phyloP scores from a whole-genome alignment of 495 filamentous ascomycete genomes.

The Lindgomyces ingoldianus region DNA sequence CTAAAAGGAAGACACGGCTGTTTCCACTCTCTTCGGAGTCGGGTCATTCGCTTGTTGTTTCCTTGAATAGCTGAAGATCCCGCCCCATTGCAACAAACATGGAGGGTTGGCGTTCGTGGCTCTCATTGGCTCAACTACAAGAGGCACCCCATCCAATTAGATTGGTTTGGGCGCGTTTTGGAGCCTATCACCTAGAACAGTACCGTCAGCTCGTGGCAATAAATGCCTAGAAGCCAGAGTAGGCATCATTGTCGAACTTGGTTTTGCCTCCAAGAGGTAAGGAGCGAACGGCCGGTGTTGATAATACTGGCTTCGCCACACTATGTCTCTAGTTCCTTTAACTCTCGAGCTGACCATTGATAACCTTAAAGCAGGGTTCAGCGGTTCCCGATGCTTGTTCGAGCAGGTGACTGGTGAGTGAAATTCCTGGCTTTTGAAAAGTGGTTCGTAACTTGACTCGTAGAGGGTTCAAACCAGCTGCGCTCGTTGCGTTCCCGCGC shows the following conservation, averaged over 20 bases:
- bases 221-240: neutral
- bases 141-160: neutral
- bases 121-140: neutral
- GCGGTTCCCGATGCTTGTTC: neutral
- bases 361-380: slow-evolving; percentile 9
- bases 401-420: neutral
- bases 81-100: neutral
- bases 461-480: neutral
- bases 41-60: slow-evolving; percentile 9
- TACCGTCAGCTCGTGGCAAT: neutral
- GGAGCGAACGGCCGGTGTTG: neutral
- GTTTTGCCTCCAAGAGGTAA: neutral
- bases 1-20: slow-evolving; percentile 4
- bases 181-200: neutral
- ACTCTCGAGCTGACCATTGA: neutral
- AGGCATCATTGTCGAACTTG: neutral
- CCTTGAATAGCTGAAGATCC: slow-evolving; percentile 1
- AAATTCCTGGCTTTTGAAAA: neutral
- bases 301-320: neutral
- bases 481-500: neutral
- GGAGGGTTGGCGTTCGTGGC: neutral
- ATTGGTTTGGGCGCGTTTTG: slow-evolving; percentile 1
- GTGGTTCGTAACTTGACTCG: neutral
- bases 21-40: slow-evolving; percentile 6
- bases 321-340: neutral